These are phyloP conservation scores for Casuarina equisetifolia DNA, from an alignment of 306 rosid genomes.

Conservation along the genomic window DNA sequence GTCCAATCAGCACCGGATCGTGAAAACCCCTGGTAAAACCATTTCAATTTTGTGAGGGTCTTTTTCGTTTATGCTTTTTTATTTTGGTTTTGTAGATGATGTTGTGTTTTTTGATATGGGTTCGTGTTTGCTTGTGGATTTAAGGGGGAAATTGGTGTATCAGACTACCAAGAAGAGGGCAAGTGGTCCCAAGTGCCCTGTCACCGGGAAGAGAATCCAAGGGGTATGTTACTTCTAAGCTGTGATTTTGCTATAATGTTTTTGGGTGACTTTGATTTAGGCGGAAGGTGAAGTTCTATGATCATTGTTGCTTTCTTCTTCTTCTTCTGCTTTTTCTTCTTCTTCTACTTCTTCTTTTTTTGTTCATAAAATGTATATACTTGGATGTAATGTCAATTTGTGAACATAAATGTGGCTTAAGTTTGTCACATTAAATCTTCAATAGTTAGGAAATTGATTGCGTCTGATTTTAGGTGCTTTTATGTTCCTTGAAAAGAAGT, in stretches of 20 bases:
- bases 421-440: neutral
- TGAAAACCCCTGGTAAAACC: constrained; percentile 74
- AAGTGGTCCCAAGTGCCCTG: constrained; percentile 91
- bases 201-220: constrained; percentile 93
- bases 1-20: constrained; percentile 82
- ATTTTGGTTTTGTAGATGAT: neutral
- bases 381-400: neutral
- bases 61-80: neutral
- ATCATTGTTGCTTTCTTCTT: neutral
- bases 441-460: neutral
- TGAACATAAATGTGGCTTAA: neutral
- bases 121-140: neutral
- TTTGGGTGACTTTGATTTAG: constrained; percentile 2
- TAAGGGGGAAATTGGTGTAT: constrained; percentile 85
- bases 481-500: neutral
- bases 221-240: constrained; percentile 49
- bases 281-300: neutral
- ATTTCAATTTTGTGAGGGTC: neutral
- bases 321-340: too few relatives aligned
- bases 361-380: neutral
- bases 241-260: neutral
- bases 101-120: neutral
- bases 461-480: neutral
- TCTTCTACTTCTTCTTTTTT: neutral
- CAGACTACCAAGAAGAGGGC: constrained; percentile 90